Base-by-base conservation (phyloP, 371 early-diverging fungal species). In the Mortierella sp. region DNA sequence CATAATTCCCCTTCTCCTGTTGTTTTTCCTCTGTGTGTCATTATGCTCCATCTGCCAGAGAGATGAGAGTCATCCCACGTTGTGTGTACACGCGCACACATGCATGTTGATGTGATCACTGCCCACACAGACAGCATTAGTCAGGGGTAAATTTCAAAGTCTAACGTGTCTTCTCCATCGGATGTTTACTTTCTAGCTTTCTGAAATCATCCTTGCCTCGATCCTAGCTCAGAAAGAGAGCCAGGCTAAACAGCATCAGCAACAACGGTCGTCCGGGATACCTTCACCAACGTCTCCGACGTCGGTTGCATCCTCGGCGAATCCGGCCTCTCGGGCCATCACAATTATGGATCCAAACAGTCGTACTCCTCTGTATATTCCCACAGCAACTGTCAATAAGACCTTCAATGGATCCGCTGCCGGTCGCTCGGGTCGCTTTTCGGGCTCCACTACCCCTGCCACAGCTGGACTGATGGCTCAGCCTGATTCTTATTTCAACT, bases 121-220 rank as follows among this genome's bases (percentile, higher is more conserved):
- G 16, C 26, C 1, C 11, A 24, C 5, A 40, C 45, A 45, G 10
- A 45, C 18, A 35, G 28, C 16, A 24, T 32, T 63, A 22, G n/a
- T 62, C 62, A 37, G n/a, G 39, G n/a, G 62, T 39, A 40, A 10
- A 16, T 16, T 14, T 37, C 39, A 22, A 37, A 14, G 62, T 12
- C 26, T 59, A 35, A 45, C 45, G 18, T 45, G 5, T 45, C 22
- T 22, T 18, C 28, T 51, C 28, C 58, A 14, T 52, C 43, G 12
- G 12, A 40, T 40, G 18, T 45, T 10, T 40, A 24, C 26, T 18
- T 8, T n/a, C 37, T 68, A 78, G 78, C 62, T 78, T 18, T 78
- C 78, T 35, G 78, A 78, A 47, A 78, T 78, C 49, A 78, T 78
- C 70, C 70, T 78, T 39, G 78, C 78, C 20, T 78, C 78, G 2